Base-by-base conservation (phyloP, 192 early-diverging fungal genomes). In the Jimgerdemannia lactiflua region DNA sequence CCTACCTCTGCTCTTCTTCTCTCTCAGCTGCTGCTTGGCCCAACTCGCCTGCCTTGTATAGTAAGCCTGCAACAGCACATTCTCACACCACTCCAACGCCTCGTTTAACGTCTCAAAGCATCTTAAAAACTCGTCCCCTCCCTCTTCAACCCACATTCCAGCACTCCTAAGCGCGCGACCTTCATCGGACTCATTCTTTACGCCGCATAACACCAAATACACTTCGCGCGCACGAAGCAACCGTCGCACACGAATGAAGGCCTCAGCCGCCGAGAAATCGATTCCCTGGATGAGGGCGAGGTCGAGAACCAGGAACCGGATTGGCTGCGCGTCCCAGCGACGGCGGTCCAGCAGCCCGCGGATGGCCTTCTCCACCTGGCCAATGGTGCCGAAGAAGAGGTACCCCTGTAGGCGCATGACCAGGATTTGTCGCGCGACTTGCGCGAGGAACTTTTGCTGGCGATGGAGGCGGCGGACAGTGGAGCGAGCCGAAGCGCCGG, bases 321-420 rank as follows among this genome's bases (percentile, higher is more conserved):
- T 94, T 2, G 92, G 90, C 19, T 91, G 89, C 44, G 77, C 81
- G 18, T 89, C 85, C 93, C 91, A 93, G 42, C 82, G 86, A 49
- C 89, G 86, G 64, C 89, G 80, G 20, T 87, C 88, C 11, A 94
- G 83, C 67, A 91, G 81, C 39, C 86, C 83, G 66, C 88, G 88
- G 69, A 95, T 91, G n/a, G 83, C 86, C 19, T 83, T 85, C 72
- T 94, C 93, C 17, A 95, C 89, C 73, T 93, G 91, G 71, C 91
- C 92, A 74, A 97, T 94, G 1, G 96, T 96, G 64, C 96, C 97
- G 86, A 98, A 99, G 77, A 99, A 99, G 88, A 99, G 88, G 75
- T 97, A 97, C 20, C 97, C 94, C 80, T 99, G 96, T 68, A 98
- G 79, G 75, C 93, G 92, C 80, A 98, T 88, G 7, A 94, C 91